phyloP scores from a whole-genome alignment of 768 basidiomycete genomes.

The Podaxis carcinomalis region DNA sequence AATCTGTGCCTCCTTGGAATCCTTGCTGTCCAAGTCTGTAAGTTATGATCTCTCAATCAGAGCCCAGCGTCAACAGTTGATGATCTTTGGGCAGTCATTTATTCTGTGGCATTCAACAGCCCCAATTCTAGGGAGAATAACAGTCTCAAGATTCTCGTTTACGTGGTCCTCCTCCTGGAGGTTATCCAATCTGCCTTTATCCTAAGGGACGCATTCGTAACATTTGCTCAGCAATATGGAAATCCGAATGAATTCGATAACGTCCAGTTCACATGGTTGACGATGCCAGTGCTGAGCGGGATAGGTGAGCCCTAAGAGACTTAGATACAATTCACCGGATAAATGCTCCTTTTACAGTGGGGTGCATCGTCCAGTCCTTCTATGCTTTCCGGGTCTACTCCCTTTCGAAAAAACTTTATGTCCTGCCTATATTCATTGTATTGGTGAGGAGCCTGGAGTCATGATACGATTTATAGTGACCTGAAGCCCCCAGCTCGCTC shows the following conservation, averaged over 20 bases:
- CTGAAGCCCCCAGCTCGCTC: not conserved
- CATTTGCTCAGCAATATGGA: slow-evolving; percentile 24
- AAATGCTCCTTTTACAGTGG: not conserved
- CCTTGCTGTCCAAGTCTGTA: slow-evolving; percentile 29
- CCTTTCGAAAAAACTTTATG: not conserved
- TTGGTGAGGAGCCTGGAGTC: not conserved
- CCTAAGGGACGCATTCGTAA: slow-evolving; percentile 20
- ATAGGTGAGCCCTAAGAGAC: slow-evolving; percentile 15
- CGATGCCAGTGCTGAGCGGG: slow-evolving; percentile 24
- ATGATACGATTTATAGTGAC: not conserved
- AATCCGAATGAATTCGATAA: slow-evolving; percentile 16
- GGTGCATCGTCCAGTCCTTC: slow-evolving; percentile 2
- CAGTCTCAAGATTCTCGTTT: slow-evolving; percentile 24
- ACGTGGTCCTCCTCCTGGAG: slow-evolving; percentile 21
- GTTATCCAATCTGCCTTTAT: slow-evolving; percentile 25
- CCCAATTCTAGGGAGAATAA: slow-evolving; percentile 17
- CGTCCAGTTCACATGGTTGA: slow-evolving; percentile 22
- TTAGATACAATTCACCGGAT: not conserved
- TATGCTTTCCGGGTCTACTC: slow-evolving; percentile 5
- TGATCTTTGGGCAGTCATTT: slow-evolving; percentile 22
- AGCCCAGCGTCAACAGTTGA: not conserved
- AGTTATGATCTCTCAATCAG: slow-evolving; percentile 9
- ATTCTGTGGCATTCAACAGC: slow-evolving; percentile 26
- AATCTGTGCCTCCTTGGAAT: slow-evolving; percentile 27
- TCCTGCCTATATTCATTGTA: not conserved